Percentiles rank a stretch among this genome's conserved stretches.
Evolutionary conservation across 202 grass and related monocot species (phyloP).

Genomic region (Miscanthus sacchariflorus): DNA sequence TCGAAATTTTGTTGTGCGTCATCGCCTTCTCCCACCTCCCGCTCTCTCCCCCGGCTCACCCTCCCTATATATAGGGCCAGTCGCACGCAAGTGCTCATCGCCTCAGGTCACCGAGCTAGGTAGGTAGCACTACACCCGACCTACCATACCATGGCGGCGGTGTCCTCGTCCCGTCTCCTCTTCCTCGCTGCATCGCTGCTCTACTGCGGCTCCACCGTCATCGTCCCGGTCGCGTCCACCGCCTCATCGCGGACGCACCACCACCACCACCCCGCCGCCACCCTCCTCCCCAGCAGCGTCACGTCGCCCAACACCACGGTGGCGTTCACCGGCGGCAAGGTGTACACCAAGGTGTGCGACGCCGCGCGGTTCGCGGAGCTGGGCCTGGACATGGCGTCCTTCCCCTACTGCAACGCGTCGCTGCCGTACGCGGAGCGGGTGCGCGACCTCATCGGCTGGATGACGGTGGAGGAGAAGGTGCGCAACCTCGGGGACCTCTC

Average conservation of each 20-base stretch:
- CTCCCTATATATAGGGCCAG: background rate
- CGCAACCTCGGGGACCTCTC: constrained; percentile 50
- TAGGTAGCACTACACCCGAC: background rate
- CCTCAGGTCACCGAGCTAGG: background rate
- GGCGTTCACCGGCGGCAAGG: background rate
- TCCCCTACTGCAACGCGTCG: constrained; percentile 62
- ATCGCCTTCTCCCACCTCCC: background rate
- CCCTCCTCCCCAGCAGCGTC: background rate
- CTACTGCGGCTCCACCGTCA: background rate
- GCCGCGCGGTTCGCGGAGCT: constrained; percentile 28
- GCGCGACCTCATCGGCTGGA: constrained; percentile 51
- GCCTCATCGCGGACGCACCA: background rate
- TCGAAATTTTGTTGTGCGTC: background rate
- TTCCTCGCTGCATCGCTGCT: background rate
- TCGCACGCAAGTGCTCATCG: background rate
- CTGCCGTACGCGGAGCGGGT: constrained; percentile 39
- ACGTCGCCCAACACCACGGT: constrained; percentile 33
- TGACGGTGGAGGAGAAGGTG: constrained; percentile 64
- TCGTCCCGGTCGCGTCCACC: background rate
- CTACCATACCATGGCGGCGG: background rate
- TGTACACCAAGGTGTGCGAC: constrained; percentile 53
- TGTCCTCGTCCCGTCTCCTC: background rate
- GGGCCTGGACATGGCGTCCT: constrained; percentile 33
- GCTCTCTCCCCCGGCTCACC: background rate
- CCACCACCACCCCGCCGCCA: background rate